A percentile compares a stretch with the other conserved stretches of the same genome.
phyloP scores from a whole-genome alignment of 2,329 filamentous ascomycete species.

The Aspergillus sp. region DNA sequence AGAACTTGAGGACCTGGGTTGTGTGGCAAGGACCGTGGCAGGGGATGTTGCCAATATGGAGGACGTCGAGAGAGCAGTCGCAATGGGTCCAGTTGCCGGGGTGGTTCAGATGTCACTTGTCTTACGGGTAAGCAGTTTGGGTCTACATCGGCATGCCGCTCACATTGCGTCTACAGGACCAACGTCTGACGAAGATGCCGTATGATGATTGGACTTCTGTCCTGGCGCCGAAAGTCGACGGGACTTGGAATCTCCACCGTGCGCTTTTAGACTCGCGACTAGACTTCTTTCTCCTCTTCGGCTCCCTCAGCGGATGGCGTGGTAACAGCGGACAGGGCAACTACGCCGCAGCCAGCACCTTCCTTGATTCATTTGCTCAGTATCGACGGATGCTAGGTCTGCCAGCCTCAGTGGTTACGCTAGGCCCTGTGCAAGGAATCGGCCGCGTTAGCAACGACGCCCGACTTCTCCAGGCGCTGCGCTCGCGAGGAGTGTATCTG shows the following conservation, averaged over 20 bases:
- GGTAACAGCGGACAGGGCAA: conserved; percentile 21
- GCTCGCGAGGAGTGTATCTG: neutral
- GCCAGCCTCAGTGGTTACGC: conserved; percentile 7
- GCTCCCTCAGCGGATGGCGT: conserved; percentile 24
- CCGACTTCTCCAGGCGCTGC: neutral
- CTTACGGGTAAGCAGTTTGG: conserved; percentile 3
- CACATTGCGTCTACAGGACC: conserved; percentile 2
- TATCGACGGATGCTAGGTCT: conserved; percentile 12
- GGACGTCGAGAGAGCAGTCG: conserved; percentile 6
- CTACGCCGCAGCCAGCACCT: conserved; percentile 31
- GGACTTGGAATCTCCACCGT: conserved; percentile 21
- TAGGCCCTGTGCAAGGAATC: conserved; percentile 10
- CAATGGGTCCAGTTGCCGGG: conserved; percentile 4
- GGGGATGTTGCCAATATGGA: conserved; percentile 5
- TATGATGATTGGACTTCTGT: conserved; percentile 21
- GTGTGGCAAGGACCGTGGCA: conserved; percentile 1
- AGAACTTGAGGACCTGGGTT: conserved; percentile 3
- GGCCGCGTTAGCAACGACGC: conserved; percentile 1
- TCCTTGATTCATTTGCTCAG: conserved; percentile 18
- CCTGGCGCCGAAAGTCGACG: conserved; percentile 24
- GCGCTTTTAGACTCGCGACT: conserved; percentile 11
- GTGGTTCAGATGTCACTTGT: conserved; percentile 16
- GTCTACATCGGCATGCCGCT: neutral
- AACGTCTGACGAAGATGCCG: conserved; percentile 18
- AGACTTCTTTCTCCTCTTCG: conserved; percentile 37